Conservation (phyloP, 306 rosid species). For the Cyclanthera cordifolia region DNA sequence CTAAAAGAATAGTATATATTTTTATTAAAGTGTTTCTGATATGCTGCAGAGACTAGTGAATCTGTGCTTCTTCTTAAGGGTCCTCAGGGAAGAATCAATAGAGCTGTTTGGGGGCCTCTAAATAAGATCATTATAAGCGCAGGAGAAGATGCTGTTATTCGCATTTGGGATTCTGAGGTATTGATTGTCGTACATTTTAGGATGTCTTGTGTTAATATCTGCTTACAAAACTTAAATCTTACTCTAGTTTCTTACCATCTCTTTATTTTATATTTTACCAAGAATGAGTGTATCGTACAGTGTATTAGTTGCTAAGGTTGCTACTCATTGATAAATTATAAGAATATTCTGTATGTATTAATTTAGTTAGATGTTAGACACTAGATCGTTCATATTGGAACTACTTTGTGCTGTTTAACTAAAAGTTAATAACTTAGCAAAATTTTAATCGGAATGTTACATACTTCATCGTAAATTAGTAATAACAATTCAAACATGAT, state of each 20-base stretch:
- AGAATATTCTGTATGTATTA: not conserved
- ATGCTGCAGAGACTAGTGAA: conserved; percentile 56
- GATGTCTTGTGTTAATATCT: not conserved
- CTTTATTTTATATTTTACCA: not conserved
- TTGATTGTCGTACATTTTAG: not conserved
- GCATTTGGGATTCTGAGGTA: conserved; percentile 94
- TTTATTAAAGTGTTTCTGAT: not conserved
- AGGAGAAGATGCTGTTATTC: conserved; percentile 76
- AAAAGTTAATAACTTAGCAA: not conserved
- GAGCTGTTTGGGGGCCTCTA: conserved; percentile 94
- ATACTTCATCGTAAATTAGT: not conserved
- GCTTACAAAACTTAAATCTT: not conserved
- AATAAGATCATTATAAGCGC: conserved; percentile 70
- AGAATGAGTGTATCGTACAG: not conserved
- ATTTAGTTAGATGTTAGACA: not conserved
- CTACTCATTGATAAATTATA: not conserved
- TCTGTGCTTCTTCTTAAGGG: conserved; percentile 59
- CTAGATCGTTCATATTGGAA: not conserved
- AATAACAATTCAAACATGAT: not conserved
- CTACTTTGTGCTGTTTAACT: not conserved
- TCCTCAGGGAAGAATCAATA: conserved; percentile 82
- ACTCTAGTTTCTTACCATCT: not conserved
- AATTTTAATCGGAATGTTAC: not conserved
- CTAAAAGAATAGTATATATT: not conserved
- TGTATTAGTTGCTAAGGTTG: not conserved